Evolutionary conservation across 2,329 filamentous ascomycete genomes (phyloP), one percentile per base, ranked within the genome.

Genomic region (Claviceps lovelessii): DNA sequence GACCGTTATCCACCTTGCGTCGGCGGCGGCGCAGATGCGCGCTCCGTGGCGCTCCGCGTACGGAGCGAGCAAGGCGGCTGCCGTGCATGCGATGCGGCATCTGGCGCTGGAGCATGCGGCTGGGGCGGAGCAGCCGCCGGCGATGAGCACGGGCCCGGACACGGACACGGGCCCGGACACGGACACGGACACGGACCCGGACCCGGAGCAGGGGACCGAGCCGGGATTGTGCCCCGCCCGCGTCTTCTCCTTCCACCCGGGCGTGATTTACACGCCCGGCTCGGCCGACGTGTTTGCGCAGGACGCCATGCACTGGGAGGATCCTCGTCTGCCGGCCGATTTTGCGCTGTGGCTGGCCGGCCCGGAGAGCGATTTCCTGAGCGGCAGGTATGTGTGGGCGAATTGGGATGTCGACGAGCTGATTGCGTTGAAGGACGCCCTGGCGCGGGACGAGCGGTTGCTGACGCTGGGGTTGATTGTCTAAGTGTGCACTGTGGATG

Each of bases 31-130:
- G 28, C 51, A 46, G 44, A 47, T 53, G 39, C 9, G 28, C 1
- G 42, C 23, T 2, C 31, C 41, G 10, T 15, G 44, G 33, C 42
- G 51, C 4, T 42, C 44, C 5, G 51, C 17, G 11, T 53, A 53
- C 42, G 51, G 51, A 10, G 11, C 51, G 11, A 53, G 51, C 13
- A 53, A 53, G 44, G 51, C 51, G 5, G 51, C 51, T 2, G 42
- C 51, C 15, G 41, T 45, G 41, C 51, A 53, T 31, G 39, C 42
- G 42, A 53, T 53, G 51, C 51, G 31, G 51, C 51, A 53, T 35
- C 29, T 53, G 39, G 51, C 51, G 29, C 17, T 37, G 39, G 51
- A 53, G 42, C 41, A 53, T 17, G 35, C 35, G 8, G 35, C 9
- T 7, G 35, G 7, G 8, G 35, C 9, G 10, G 7, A 9, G 35